A percentile compares a stretch with the other conserved stretches of the same genome.
phyloP scores from a whole-genome alignment of 2,329 filamentous ascomycete genomes.

The Colletotrichum gloeosporioides region DNA sequence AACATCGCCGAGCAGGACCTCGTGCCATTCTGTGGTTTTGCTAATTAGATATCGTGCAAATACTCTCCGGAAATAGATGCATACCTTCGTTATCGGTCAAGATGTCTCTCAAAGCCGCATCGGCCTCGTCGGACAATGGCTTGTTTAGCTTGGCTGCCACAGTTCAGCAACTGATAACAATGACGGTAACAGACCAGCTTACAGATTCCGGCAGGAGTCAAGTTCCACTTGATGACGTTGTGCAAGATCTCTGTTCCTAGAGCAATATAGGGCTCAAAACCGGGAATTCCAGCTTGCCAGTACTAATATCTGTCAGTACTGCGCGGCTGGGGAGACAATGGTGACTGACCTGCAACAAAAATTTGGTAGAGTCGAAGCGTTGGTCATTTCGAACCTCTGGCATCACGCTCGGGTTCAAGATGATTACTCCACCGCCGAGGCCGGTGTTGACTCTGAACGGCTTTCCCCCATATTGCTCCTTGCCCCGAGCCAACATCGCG shows the following conservation, averaged over 20 bases:
- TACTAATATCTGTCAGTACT: not conserved
- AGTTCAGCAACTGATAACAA: not conserved
- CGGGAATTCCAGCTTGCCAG: constrained; percentile 9
- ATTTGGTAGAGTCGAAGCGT: constrained; percentile 4
- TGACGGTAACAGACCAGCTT: not conserved
- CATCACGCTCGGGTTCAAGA: not conserved
- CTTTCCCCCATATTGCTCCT: not conserved
- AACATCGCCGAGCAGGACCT: constrained; percentile 1
- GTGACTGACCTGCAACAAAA: not conserved
- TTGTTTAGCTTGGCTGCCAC: not conserved
- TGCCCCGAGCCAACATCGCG: not conserved
- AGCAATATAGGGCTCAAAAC: constrained; percentile 3
- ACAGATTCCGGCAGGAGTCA: not conserved
- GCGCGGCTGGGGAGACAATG: not conserved
- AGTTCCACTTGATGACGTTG: constrained; percentile 15
- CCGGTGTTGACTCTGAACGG: constrained; percentile 11
- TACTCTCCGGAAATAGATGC: not conserved
- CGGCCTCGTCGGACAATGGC: not conserved
- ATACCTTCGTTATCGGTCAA: not conserved
- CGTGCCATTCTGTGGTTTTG: constrained; percentile 16
- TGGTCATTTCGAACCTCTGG: constrained; percentile 4
- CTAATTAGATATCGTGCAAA: not conserved
- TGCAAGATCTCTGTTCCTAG: constrained; percentile 4
- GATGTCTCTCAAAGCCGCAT: not conserved
- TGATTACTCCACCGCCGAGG: constrained; percentile 1